Evolutionary conservation across 1,284 basidiomycete species (phyloP).

Genomic region (Tremellales sp.): DNA sequence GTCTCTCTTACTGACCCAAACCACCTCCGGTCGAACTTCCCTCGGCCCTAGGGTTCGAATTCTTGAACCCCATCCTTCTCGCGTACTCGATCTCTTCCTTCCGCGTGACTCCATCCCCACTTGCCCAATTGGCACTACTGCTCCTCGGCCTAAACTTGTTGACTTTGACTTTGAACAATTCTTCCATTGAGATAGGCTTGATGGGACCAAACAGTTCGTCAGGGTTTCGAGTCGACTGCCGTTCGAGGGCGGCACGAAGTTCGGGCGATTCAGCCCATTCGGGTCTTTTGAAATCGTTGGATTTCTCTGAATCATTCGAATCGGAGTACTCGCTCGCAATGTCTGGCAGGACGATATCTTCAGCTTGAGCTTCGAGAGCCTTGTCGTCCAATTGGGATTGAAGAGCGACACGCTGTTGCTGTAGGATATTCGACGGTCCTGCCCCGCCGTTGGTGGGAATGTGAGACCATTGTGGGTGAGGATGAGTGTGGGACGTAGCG

Average conservation of each 20-base stretch:
- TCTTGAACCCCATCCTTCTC: slow-evolving; percentile 76
- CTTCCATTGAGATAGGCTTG: slow-evolving; percentile 72
- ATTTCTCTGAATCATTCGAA: slow-evolving; percentile 77
- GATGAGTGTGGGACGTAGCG: slow-evolving; percentile 3
- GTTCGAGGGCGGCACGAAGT: slow-evolving; percentile 67
- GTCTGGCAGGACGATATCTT: slow-evolving; percentile 78
- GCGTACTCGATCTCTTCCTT: slow-evolving; percentile 83
- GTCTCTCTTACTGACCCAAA: too few species aligned
- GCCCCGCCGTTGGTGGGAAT: slow-evolving; percentile 40
- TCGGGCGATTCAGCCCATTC: slow-evolving; percentile 88
- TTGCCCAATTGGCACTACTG: slow-evolving; percentile 90
- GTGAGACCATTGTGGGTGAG: slow-evolving; percentile 52
- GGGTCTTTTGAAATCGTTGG: slow-evolving; percentile 55
- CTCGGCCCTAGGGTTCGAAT: background rate
- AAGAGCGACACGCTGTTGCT: slow-evolving; percentile 42
- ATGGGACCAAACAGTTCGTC: slow-evolving; percentile 88
- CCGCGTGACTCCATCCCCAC: slow-evolving; percentile 72
- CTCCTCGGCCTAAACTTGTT: slow-evolving; percentile 73
- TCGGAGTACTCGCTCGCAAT: slow-evolving; percentile 91
- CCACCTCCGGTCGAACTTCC: too few species aligned
- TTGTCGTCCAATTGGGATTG: slow-evolving; percentile 52
- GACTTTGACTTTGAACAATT: slow-evolving; percentile 58
- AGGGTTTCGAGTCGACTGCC: slow-evolving; percentile 79
- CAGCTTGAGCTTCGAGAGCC: slow-evolving; percentile 52
- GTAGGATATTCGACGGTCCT: slow-evolving; percentile 48